A percentile compares a stretch with the other conserved stretches of the same genome.
Conservation (phyloP, 108 stramenopile genomes). For the Epithemia pelagica region DNA sequence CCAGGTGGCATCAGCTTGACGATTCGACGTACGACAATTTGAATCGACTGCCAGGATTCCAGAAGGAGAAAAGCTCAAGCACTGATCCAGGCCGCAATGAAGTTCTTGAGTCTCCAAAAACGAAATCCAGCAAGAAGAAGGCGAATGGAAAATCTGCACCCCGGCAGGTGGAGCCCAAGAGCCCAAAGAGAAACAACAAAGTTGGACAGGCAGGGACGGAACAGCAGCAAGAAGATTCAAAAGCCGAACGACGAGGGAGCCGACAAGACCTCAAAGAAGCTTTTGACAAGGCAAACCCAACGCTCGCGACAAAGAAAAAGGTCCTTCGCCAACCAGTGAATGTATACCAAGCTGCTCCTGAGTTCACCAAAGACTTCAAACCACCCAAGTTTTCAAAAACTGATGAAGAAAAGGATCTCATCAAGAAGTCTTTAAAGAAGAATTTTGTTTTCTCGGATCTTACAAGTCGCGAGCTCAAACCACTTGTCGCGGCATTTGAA, state of each 20-base stretch:
- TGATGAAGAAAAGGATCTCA: slow-evolving; percentile 14
- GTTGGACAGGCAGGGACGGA: background rate
- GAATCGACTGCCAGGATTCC: background rate
- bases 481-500: slow-evolving; percentile 44
- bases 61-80: background rate
- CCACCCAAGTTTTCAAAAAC: slow-evolving; percentile 2
- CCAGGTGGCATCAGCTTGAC: background rate
- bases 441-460: slow-evolving; percentile 69
- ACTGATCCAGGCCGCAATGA: background rate
- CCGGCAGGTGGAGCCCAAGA: background rate
- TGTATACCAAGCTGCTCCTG: slow-evolving; percentile 1
- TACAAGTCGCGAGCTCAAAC: slow-evolving; percentile 14
- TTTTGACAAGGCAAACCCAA: background rate
- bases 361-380: background rate
- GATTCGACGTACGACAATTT: background rate
- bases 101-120: background rate
- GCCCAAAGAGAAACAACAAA: too few species aligned
- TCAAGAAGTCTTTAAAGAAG: slow-evolving; percentile 33
- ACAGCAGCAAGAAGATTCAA: background rate
- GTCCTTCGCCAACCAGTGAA: background rate
- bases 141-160: background rate
- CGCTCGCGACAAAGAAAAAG: background rate
- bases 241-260: background rate
- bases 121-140: background rate
- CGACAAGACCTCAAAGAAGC: background rate